Evolutionary conservation across 495 filamentous ascomycete species (phyloP), one percentile per base, ranked within the genome.

Genomic region (Penicilliopsis zonata): DNA sequence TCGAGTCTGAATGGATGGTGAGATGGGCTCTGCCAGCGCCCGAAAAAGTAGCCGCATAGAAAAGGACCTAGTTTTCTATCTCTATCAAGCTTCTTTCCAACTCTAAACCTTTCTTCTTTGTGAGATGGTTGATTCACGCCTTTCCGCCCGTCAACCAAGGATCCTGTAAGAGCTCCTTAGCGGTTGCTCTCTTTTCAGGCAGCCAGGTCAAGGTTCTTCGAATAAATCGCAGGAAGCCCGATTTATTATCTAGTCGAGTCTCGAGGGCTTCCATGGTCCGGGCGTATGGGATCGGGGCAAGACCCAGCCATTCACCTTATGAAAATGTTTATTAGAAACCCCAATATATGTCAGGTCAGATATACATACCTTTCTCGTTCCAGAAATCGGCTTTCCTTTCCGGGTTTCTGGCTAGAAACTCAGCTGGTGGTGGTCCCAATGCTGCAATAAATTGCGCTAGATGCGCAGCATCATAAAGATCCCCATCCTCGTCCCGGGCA

Each of bases 381-480:
- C 48, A 55, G 34, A 50, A 50, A 9, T 44, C 45, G 28, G 46
- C 42, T 19, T 22, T 31, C 26, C 36, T 46, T 24, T 44, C 38
- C 23, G 38, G 41, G 19, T 50, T 52, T 21, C 30, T 45, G 10
- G 45, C 33, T 10, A 67, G 33, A 13, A 66, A 46, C 5, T 57
- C 47, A 29, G 40, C 26, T 4, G 56, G 61, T 4, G 63, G 64
- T 21, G 43, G 58, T 1, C 63, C 59, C n/a, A 71, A 36, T 10
- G 63, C 34, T 10, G 53, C 52, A 38, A 64, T 49, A 0, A 69
- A 42, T 33, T 59, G 48, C 13, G 57, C 56, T 4, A 66, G 43
- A 44, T 62, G 59, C 9, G 59, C 46, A 12, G 52, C 53, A 23
- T 65, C 52, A 13, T 53, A 59, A 30, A 67, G 51, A 17, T 44